Evolutionary conservation across 179 eudicot species (phyloP).

Genomic region (Camellia oleifera): DNA sequence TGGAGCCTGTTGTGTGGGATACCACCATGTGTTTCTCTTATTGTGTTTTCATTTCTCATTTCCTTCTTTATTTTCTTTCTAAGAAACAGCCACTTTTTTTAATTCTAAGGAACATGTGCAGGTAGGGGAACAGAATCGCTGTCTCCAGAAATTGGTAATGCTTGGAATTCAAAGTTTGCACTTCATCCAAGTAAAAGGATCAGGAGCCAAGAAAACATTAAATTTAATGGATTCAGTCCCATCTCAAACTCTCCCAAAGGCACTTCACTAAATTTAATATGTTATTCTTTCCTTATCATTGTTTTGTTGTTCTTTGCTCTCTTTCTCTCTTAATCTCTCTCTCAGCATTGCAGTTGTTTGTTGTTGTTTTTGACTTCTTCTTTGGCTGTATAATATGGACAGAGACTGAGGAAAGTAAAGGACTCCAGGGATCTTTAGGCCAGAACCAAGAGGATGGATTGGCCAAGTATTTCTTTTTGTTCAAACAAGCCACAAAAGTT

Average conservation of each 20-base stretch:
- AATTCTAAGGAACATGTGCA: conserved; percentile 20
- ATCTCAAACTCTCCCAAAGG: conserved; percentile 42
- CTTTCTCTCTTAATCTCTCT: background rate
- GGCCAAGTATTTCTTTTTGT: conserved; percentile 46
- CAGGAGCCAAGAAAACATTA: conserved; percentile 28
- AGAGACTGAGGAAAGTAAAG: conserved; percentile 39
- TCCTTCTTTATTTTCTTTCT: background rate
- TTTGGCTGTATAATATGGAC: conserved; percentile 18
- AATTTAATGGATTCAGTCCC: conserved; percentile 34
- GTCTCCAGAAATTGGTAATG: conserved; percentile 34
- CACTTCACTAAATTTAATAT: conserved; percentile 10
- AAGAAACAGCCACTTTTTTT: background rate
- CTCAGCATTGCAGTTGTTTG: too few relatives aligned
- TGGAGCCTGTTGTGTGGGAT: background rate
- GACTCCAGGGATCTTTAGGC: conserved; percentile 31
- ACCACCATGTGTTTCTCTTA: background rate
- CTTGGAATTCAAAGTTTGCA: conserved; percentile 23
- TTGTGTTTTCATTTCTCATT: conserved; percentile 11
- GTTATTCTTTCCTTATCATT: background rate
- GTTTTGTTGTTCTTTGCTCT: background rate
- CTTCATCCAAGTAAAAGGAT: conserved; percentile 32
- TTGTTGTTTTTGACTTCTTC: background rate
- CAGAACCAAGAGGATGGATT: conserved; percentile 50
- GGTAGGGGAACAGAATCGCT: conserved; percentile 24
- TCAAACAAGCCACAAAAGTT: conserved; percentile 12